These are phyloP conservation scores for Closterium sp. DNA, from an alignment of 139 green algal genomes.

Conservation along the genomic window DNA sequence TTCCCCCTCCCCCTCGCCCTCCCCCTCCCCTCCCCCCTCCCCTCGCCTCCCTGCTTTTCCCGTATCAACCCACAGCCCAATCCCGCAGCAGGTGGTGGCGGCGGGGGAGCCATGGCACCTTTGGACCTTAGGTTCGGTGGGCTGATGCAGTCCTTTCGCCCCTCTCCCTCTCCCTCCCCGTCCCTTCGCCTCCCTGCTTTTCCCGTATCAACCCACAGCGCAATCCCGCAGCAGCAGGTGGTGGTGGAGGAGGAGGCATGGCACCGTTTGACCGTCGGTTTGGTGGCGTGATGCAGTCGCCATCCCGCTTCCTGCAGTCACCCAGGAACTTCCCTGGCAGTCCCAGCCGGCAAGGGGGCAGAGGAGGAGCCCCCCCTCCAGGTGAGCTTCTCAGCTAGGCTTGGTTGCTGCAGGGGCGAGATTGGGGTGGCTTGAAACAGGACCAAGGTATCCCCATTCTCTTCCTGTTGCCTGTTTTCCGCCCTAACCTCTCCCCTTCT, in stretches of 20 bases:
- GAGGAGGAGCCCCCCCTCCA: background rate
- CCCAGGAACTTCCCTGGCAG: background rate
- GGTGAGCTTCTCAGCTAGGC: too few species aligned
- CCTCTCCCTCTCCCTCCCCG: too few species aligned
- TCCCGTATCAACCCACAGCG: background rate
- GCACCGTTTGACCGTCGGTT: background rate
- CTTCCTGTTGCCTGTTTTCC: too few species aligned
- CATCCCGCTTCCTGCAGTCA: slow-evolving; percentile 31
- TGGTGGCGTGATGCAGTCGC: background rate
- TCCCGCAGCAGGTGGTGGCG: too few species aligned
- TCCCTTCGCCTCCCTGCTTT: too few species aligned
- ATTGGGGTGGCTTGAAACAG: background rate
- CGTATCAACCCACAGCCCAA: too few species aligned
- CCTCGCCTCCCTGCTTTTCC: too few species aligned
- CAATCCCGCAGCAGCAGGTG: background rate
- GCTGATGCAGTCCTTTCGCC: background rate
- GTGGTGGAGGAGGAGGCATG: background rate
- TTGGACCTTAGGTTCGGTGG: too few species aligned
- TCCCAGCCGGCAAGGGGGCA: background rate
- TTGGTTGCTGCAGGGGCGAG: too few species aligned
- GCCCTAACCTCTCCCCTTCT: too few species aligned
- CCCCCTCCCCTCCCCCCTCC: too few species aligned
- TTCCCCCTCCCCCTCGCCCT: background rate
- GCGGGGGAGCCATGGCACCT: too few species aligned
- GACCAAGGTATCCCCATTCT: background rate